phyloP scores from a whole-genome alignment of 1,284 basidiomycete genomes.

The Polyporus tsugae region DNA sequence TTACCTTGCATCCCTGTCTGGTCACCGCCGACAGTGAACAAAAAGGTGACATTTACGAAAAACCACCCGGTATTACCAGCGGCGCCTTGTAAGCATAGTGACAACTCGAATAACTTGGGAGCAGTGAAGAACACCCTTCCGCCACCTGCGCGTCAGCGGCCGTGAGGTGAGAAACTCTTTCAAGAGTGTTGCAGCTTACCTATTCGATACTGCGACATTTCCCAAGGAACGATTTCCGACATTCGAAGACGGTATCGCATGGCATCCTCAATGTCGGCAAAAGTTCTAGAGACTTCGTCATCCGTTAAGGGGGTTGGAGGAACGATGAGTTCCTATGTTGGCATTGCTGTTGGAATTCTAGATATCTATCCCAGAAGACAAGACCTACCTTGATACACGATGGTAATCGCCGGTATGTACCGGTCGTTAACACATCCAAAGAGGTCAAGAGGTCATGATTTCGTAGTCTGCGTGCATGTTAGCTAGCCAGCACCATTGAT shows the following conservation, averaged over 20 bases:
- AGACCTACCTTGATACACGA: slow-evolving; percentile 72
- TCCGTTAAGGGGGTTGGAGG: slow-evolving; percentile 74
- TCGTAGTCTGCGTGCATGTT: slow-evolving; percentile 62
- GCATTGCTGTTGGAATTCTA: slow-evolving; percentile 9
- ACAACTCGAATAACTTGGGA: slow-evolving; percentile 78
- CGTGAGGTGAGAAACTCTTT: background rate
- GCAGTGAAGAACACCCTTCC: slow-evolving; percentile 83
- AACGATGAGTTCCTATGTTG: slow-evolving; percentile 68
- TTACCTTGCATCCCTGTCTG: slow-evolving; percentile 74
- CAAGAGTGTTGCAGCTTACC: slow-evolving; percentile 49
- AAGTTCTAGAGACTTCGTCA: slow-evolving; percentile 67
- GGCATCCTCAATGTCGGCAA: slow-evolving; percentile 77
- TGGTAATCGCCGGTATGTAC: slow-evolving; percentile 84
- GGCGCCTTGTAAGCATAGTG: slow-evolving; percentile 76
- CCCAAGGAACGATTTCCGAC: slow-evolving; percentile 76
- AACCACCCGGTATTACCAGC: slow-evolving; percentile 81
- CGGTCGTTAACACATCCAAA: slow-evolving; percentile 84
- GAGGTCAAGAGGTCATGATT: slow-evolving; percentile 93
- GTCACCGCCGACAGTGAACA: slow-evolving; percentile 79
- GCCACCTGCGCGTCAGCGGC: slow-evolving; percentile 53
- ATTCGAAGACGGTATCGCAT: slow-evolving; percentile 81
- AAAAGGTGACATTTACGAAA: slow-evolving; percentile 76
- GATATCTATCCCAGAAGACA: background rate
- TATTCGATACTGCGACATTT: slow-evolving; percentile 79
- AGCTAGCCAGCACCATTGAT: background rate